Base-by-base conservation (phyloP, 768 basidiomycete species). In the Tylopilus rubrobrunneus region DNA sequence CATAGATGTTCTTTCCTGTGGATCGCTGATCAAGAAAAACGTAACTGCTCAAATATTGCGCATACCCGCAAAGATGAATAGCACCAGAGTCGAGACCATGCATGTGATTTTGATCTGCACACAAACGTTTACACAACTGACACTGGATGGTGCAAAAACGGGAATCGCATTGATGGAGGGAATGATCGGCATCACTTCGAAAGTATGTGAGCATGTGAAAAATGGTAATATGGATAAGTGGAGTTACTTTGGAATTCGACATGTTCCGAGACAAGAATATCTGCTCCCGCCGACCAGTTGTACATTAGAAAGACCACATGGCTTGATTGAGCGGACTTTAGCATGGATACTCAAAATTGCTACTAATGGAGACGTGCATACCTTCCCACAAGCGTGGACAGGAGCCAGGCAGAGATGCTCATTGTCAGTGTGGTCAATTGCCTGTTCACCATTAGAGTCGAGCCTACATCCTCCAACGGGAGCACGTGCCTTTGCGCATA, bases 351-450 rank as follows among this genome's bases (percentile, higher is more conserved):
- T n/a, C n/a, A n/a, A n/a, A n/a, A 34, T 14, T 0, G 9, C 29
- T 27, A 7, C 9, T 12, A 11, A 17, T 7, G 5, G 17, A 5
- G 4, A 14, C 1, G 3, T 17, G 1, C 66, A 52, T 54, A 77
- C 84, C 74, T 76, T 66, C 23, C 82, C 84, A 49, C 85, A 86
- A 37, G 74, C 75, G 55, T 86, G 85, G 1, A 74, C 59, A 21
- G 68, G 64, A 4, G 82, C 80, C 0, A 81, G 74, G 57, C 84
- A 86, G 46, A 76, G 53, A 57, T 85, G 85, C 10, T 74, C 76
- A 0, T 72, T 73, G 7, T 75, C 82, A 2, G 49, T 39, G 49
- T 85, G 83, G 17, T 73, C 74, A 3, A 73, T 70, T 4, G 77
- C 68, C 82, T 86, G 49, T 23, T 19, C 4, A 1, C 10, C 1